Evolutionary conservation across 768 basidiomycete species (phyloP), one percentile per base, ranked within the genome.

Genomic region (Russula olivacea): DNA sequence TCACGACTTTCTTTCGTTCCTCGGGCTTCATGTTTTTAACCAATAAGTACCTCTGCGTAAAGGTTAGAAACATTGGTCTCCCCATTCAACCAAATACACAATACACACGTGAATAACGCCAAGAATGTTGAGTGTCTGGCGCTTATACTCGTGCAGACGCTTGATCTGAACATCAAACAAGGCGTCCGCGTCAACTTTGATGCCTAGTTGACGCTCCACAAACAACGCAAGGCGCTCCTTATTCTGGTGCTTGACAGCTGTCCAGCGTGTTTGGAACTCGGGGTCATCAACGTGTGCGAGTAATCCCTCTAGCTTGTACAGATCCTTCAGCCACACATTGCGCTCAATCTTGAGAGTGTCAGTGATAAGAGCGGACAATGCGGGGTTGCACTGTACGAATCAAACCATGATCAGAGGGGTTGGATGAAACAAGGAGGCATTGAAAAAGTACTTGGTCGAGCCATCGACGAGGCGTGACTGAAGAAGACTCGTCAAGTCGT

Each of bases 131-230:
- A 98, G 78, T 2, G 88, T 91, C 81, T 99, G 96, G 61, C 97
- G 88, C 85, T 93, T 93, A 71, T 91, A 96, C 76, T 97, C 93
- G 67, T 98, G 95, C 66, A 96, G 76, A 69, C 96, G 85, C 88
- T 91, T 90, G 69, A 93, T 90, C 74, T 93, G 93, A n/a, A 94
- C 87, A 73, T 94, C 93, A 66, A 91, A 93, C 80, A 95, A 79
- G 17, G 91, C 91, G 49, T 81, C 76, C 41, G 89, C 86, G 69
- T 90, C 85, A 57, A 94, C 78, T 36, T 72, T 80, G 57, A 92
- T 71, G 17, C 92, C 90, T 21, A 95, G 76, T 0, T 83, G 88
- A 3, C 72, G 73, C 74, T 91, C 80, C 36, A 95, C 84, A 69
- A 90, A 79, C 64, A 86, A 79, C 11, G 92, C 91, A 11, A 96